These are phyloP conservation scores for Rhodotorula babjevae DNA, from an alignment of 768 basidiomycete species.

Conservation along the genomic window DNA sequence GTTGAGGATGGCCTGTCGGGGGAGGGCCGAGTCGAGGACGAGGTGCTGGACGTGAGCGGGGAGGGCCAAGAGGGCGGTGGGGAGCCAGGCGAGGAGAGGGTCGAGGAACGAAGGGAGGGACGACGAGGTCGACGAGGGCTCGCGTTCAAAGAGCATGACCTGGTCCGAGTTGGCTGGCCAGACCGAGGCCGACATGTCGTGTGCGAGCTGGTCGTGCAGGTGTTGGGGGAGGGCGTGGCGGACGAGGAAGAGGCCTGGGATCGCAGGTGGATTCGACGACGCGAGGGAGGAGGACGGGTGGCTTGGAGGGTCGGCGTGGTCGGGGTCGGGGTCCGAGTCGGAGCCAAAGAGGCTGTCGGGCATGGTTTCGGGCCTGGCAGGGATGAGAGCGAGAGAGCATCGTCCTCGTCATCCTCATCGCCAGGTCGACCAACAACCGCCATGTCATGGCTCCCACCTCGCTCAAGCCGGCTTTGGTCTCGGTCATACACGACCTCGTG, in stretches of 20 bases:
- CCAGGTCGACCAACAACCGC: no score
- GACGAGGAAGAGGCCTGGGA: conserved; percentile 30
- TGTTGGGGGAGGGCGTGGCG: neutral
- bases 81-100: conserved; percentile 18
- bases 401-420: neutral
- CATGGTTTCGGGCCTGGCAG: neutral
- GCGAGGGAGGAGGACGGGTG: neutral
- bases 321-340: conserved; percentile 11
- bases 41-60: neutral
- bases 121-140: neutral
- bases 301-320: neutral
- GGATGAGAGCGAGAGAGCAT: neutral
- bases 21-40: conserved; percentile 48
- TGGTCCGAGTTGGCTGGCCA: conserved; percentile 24
- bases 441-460: conserved; percentile 1
- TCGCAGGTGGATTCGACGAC: neutral
- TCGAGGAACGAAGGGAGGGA: conserved; percentile 10
- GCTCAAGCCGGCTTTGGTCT: neutral
- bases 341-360: conserved; percentile 33
- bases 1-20: conserved; percentile 84
- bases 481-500: conserved; percentile 11
- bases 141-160: conserved; percentile 34
- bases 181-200: neutral
- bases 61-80: conserved; percentile 4
- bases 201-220: conserved; percentile 17